Evolutionary conservation across 768 basidiomycete genomes (phyloP).

Genomic region (Phylloporus rhodoxanthus): DNA sequence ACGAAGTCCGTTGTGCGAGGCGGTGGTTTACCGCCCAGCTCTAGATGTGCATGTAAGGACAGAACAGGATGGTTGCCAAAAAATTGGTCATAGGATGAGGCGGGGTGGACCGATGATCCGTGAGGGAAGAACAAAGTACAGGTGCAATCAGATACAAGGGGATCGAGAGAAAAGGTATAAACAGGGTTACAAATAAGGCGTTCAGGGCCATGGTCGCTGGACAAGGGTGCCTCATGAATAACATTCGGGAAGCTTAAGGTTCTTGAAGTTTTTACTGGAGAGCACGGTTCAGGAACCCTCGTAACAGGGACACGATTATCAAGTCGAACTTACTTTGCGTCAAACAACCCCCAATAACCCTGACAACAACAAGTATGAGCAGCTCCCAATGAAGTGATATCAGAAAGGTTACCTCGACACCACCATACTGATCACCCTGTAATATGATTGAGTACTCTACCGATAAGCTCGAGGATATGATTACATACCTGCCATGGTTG

Average conservation of each 20-base stretch:
- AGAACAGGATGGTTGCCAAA: not conserved
- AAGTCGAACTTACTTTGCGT: constrained; percentile 40
- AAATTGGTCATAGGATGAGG: not conserved
- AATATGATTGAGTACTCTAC: constrained; percentile 11
- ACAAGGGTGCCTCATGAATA: not conserved
- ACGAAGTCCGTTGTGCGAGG: not conserved
- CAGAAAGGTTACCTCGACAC: constrained; percentile 53
- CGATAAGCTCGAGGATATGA: not conserved
- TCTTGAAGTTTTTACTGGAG: constrained; percentile 63
- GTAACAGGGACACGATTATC: constrained; percentile 3
- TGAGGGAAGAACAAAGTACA: constrained; percentile 13
- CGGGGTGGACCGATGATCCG: constrained; percentile 1
- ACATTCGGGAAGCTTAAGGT: constrained; percentile 63
- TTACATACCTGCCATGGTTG: constrained; percentile 71
- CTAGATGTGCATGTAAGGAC: not conserved
- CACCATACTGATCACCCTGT: constrained; percentile 62
- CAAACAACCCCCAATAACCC: constrained; percentile 65
- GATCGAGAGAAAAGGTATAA: not conserved
- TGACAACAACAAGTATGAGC: constrained; percentile 14
- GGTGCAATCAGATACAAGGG: constrained; percentile 16
- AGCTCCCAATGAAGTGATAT: constrained; percentile 1
- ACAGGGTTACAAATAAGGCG: constrained; percentile 7
- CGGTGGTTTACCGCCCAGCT: not conserved
- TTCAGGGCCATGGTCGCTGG: not conserved
- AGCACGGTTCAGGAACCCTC: constrained; percentile 20